Base-by-base conservation (phyloP, 2,329 filamentous ascomycete genomes). In the Fusarium chaquense region DNA sequence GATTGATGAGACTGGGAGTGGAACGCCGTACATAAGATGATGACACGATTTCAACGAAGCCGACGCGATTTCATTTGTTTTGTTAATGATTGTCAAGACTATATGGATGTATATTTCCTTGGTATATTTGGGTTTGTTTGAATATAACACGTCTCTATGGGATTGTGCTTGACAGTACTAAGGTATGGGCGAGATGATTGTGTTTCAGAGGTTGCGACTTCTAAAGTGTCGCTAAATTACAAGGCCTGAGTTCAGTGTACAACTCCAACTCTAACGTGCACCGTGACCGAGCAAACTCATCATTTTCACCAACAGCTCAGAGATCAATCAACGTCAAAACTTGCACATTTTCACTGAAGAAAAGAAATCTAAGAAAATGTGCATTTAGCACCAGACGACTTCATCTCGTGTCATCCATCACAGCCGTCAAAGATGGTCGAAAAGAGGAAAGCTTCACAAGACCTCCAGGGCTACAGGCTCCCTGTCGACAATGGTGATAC, bases 11-110 rank as follows among this genome's bases (percentile, higher is more conserved):
- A 20, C 18, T 38, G 58, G 40, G 44, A 45, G 28, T 54, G 49
- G 24, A 41, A 62, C 72, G 74, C 75, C 63, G 69, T 74, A 54
- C 24, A 61, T 60, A 70, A 51, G 71, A 77, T 59, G 70, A 74
- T 74, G 69, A 73, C 64, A 77, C 77, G 75, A 76, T 67, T 73
- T 58, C 76, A 77, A 76, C 70, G 76, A 75, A 71, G 65, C 62
- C 44, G 62, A 59, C 66, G 67, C 64, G 54, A 73, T 66, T 68
- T 58, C 61, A 65, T 71, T 62, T 51, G 36, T 72, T 18, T 45
- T 62, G 13, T 57, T 65, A 22, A 36, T 33, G 30, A 32, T 47
- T 52, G 28, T 61, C 11, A 61, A 49, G 41, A 44, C 20, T 20
- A 28, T 61, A 22, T 33, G 13, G 59, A 51, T 28, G 32, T 51